phyloP scores from a whole-genome alignment of 2,329 filamentous ascomycete species.

The Arthrobotrys iridis region DNA sequence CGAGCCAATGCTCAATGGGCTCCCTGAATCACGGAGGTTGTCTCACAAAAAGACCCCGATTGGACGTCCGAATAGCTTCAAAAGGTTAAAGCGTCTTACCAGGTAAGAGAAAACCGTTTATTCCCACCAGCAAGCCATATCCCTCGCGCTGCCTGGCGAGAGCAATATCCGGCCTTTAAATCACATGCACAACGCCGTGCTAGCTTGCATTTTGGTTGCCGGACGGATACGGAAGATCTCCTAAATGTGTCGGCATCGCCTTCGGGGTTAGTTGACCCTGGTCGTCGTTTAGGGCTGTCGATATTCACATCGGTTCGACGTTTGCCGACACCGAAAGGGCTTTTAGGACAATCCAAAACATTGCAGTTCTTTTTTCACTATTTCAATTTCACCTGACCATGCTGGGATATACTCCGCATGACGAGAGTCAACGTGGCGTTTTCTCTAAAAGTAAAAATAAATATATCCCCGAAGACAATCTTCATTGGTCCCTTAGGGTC shows the following conservation, averaged over 20 bases:
- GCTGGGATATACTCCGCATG: constrained; percentile 27
- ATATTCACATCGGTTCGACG: not conserved
- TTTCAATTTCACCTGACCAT: not conserved
- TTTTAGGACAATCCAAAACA: no score
- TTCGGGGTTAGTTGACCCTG: constrained; percentile 8
- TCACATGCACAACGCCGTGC: not conserved
- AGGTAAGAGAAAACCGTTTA: constrained; percentile 8
- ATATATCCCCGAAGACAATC: not conserved
- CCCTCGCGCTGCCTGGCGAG: not conserved
- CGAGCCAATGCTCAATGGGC: not conserved
- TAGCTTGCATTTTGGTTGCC: constrained; percentile 14
- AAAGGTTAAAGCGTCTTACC: not conserved
- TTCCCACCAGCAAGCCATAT: constrained; percentile 10
- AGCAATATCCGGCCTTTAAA: not conserved
- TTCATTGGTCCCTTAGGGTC: not conserved
- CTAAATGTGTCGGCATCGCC: constrained; percentile 27
- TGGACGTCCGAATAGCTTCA: constrained; percentile 10
- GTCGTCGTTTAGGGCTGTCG: not conserved
- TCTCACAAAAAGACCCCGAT: constrained; percentile 17
- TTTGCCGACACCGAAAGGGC: not conserved
- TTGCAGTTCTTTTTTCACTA: not conserved
- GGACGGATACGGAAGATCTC: constrained; percentile 38
- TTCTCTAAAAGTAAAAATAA: constrained; percentile 19
- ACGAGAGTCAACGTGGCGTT: constrained; percentile 27
- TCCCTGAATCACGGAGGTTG: not conserved